A percentile compares a stretch with the other conserved stretches of the same genome.
These are phyloP conservation scores for Chimonanthus praecox DNA, from an alignment of 164 flowering plant genomes.

Conservation along the genomic window DNA sequence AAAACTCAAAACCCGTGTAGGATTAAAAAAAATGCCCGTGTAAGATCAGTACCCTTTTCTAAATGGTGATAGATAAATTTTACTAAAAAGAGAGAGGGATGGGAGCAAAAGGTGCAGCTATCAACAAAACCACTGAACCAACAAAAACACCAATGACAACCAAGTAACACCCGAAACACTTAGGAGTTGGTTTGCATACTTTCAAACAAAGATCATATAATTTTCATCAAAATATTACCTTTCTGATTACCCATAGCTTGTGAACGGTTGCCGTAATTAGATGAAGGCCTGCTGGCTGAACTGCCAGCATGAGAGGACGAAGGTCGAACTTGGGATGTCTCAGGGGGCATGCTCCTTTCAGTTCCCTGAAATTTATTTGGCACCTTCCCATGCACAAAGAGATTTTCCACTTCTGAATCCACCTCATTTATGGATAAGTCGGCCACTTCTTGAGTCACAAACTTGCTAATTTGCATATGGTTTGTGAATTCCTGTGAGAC, in stretches of 20 bases:
- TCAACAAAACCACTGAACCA: no score
- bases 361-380: conserved; percentile 33
- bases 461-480: conserved; percentile 9
- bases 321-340: conserved; percentile 31
- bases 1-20: no score
- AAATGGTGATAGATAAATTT: no score
- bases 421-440: conserved; percentile 20
- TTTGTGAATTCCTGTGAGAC: conserved; percentile 26
- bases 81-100: no score
- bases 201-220: neutral
- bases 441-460: conserved; percentile 9
- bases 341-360: conserved; percentile 43
- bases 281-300: conserved; percentile 49
- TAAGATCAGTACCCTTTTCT: no score
- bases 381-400: conserved; percentile 30
- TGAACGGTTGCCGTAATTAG: conserved; percentile 56
- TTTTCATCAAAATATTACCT: conserved; percentile 15
- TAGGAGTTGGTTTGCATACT: neutral
- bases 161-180: no score
- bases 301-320: conserved; percentile 27
- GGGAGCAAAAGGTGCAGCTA: no score
- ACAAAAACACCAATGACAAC: no score
- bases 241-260: conserved; percentile 41
- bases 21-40: no score
- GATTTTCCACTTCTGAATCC: conserved; percentile 28